Evolutionary conservation across 345 rosid genomes (phyloP).

Genomic region (Dipteronia dyeriana): DNA sequence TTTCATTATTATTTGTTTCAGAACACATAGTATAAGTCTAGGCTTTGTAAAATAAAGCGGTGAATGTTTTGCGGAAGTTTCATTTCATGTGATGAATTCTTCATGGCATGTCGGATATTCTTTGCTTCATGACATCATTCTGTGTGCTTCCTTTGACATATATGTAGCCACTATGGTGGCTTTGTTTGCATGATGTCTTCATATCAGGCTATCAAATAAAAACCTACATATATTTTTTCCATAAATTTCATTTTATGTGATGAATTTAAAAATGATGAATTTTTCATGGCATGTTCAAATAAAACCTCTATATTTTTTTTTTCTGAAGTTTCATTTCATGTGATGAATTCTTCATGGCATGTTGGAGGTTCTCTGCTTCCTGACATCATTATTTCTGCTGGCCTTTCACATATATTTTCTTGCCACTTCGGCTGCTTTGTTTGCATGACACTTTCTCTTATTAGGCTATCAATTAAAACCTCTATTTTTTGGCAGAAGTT

Average conservation of each 20-base stretch:
- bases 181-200: not conserved
- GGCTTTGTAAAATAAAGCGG: not conserved
- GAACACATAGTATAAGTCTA: not conserved
- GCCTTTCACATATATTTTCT: not conserved
- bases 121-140: not conserved
- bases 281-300: not conserved
- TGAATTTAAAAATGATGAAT: not conserved
- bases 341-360: not conserved
- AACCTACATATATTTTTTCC: not conserved
- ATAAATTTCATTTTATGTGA: not conserved
- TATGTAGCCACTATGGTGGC: not conserved
- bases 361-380: not conserved
- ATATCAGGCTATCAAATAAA: not conserved
- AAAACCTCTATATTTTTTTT: not conserved
- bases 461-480: not conserved
- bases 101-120: not conserved
- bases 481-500: not conserved
- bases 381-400: not conserved
- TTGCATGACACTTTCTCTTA: not conserved
- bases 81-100: not conserved
- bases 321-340: not conserved
- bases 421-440: not conserved
- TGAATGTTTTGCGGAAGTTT: not conserved
- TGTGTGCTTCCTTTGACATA: not conserved
- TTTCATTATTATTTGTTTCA: not conserved